Base-by-base conservation (phyloP, 2,329 filamentous ascomycete species). In the Verticillium tricorpus region DNA sequence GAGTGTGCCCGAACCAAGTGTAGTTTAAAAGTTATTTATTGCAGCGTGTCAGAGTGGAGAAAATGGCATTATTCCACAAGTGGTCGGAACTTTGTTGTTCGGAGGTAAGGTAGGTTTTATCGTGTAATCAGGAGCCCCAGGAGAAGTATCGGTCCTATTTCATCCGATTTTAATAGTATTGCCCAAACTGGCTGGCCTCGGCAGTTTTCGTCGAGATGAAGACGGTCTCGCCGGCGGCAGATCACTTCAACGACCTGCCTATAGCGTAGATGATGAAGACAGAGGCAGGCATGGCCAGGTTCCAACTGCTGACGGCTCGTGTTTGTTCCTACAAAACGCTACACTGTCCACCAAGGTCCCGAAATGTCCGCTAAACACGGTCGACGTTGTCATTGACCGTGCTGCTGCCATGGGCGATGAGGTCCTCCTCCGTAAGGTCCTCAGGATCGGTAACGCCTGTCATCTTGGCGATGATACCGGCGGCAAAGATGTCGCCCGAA, bases 401-500 rank as follows among this genome's bases (percentile, higher is more conserved):
- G 37, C 54, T 52, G 58, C 39, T 59, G 17, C 45, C 40, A 25
- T 52, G 40, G 15, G 12, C 28, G 28, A n/a, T 32, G n/a, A 59
- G 11, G 28, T 59, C 40, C 14, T 54, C 58, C 4, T 59, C 58
- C 31, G 6, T 50, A 39, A 59, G 40, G 45, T 52, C 50, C 58
- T 68, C 66, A 4, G 62, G 61, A 28, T 71, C 70, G 9, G 45
- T 68, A 57, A 78, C 74, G 6, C 74, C 75, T 0, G 78, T 79
- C 25, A 80, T 65, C 61, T 77, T 77, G 2, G 69, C 66, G 3
- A 81, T 66, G 32, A 81, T 69, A 2, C 66, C 67, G 2, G 75
- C 77, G 0, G 77, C 79, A 61, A 77, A 83, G 1, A 82, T 64
- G 67, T 84, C 82, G n/a, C 79, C 79, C 39, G 74, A 78, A 52